A percentile compares a stretch with the other conserved stretches of the same genome.
Conservation (phyloP, 2,329 filamentous ascomycete species). For the Xylaria sp. region DNA sequence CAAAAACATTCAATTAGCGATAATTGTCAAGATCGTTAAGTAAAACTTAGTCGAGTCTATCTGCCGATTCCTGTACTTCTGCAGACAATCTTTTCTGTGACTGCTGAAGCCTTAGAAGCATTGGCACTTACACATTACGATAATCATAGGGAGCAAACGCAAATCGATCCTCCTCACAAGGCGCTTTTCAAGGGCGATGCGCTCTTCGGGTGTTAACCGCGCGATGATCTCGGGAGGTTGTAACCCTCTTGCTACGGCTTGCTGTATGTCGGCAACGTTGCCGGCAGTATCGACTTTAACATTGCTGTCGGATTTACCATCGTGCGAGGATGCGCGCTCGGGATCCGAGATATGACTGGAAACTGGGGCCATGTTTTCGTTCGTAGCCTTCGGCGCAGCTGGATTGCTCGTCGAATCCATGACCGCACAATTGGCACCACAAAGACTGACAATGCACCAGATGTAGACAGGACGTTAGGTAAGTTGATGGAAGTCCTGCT, state of each 20-base stretch:
- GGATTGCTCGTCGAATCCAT: conserved; percentile 21
- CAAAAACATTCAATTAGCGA: conserved; percentile 25
- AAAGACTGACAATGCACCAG: conserved; percentile 9
- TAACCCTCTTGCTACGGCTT: conserved; percentile 44
- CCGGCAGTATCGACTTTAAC: conserved; percentile 32
- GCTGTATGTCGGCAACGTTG: conserved; percentile 39
- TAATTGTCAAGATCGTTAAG: not conserved
- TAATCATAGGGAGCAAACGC: conserved; percentile 72
- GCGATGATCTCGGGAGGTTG: conserved; percentile 51
- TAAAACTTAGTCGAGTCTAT: not conserved
- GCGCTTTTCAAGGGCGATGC: conserved; percentile 62
- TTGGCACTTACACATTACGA: conserved; percentile 66
- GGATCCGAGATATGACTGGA: conserved; percentile 31
- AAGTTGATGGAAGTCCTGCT: not conserved
- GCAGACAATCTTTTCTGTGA: not conserved
- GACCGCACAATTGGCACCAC: not conserved
- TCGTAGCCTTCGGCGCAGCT: conserved; percentile 23
- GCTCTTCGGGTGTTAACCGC: conserved; percentile 62
- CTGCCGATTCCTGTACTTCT: not conserved
- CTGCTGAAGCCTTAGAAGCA: not conserved
- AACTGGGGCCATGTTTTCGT: conserved; percentile 20
- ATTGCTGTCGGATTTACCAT: conserved; percentile 31
- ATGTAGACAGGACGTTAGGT: not conserved
- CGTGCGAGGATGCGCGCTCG: conserved; percentile 33
- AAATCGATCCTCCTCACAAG: conserved; percentile 73